phyloP scores from a whole-genome alignment of 352 stramenopile genomes.

The Phytophthora podocarpi region DNA sequence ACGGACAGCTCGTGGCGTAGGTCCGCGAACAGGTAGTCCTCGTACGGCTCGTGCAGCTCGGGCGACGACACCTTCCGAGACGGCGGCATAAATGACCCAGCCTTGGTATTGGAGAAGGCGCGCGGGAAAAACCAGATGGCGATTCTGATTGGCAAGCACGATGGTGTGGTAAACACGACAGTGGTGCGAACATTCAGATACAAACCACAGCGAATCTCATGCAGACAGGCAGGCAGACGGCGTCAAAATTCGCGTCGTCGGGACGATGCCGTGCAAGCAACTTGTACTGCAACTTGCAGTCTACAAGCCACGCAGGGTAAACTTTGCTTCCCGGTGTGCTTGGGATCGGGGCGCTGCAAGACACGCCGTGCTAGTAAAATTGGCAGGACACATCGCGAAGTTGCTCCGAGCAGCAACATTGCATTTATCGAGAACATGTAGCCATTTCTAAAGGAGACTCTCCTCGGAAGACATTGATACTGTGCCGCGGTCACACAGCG shows the following conservation, averaged over 20 bases:
- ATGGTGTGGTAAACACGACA: conserved; percentile 3
- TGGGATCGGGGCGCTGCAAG: not conserved
- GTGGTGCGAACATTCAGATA: not conserved
- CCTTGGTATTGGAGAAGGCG: conserved; percentile 10
- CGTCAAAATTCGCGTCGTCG: conserved; percentile 1
- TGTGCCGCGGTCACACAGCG: too few species aligned
- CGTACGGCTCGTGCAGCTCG: conserved; percentile 52
- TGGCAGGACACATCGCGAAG: too few species aligned
- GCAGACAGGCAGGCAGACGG: too few species aligned
- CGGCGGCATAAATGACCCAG: conserved; percentile 19
- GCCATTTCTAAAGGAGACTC: too few species aligned
- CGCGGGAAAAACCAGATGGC: conserved; percentile 4
- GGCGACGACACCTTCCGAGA: conserved; percentile 10
- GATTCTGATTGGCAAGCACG: not conserved
- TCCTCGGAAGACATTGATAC: too few species aligned
- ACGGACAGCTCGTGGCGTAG: conserved; percentile 42
- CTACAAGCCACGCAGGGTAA: not conserved
- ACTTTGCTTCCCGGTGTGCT: not conserved
- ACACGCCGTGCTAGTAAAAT: too few species aligned
- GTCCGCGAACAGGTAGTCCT: conserved; percentile 33
- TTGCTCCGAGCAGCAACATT: too few species aligned
- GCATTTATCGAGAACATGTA: too few species aligned
- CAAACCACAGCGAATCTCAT: too few species aligned
- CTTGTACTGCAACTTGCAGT: too few species aligned
- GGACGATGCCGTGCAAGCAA: too few species aligned